Evolutionary conservation across 345 rosid genomes (phyloP).

Genomic region (Citrus hindsii): DNA sequence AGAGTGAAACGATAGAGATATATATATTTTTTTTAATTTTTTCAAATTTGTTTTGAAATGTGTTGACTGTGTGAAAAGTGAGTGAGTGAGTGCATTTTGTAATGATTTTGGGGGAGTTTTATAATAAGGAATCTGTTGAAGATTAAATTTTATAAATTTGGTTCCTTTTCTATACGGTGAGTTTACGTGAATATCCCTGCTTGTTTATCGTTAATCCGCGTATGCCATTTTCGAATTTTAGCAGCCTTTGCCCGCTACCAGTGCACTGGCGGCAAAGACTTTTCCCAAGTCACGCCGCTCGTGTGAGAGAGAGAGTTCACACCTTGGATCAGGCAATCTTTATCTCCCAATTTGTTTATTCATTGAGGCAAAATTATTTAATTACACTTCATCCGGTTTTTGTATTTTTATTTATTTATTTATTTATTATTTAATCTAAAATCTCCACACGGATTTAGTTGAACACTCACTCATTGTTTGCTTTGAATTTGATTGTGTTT

Average conservation of each 20-base stretch:
- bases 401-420: neutral
- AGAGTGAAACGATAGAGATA: constrained; percentile 19
- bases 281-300: neutral
- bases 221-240: neutral
- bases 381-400: no score
- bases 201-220: neutral
- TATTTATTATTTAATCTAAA: neutral
- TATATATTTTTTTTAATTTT: neutral
- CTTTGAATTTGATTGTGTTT: no score
- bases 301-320: neutral
- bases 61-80: neutral
- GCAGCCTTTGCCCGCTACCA: neutral
- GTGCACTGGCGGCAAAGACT: neutral
- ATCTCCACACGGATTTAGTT: no score
- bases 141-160: neutral
- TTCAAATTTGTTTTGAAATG: neutral
- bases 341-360: neutral
- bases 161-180: neutral
- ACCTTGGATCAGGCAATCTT: neutral
- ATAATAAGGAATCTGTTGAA: neutral
- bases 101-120: neutral
- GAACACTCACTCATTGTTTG: no score
- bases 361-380: no score
- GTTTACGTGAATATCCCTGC: neutral
- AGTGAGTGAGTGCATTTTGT: neutral